Evolutionary conservation across 257 asterid genomes (phyloP), one percentile per base, ranked within the genome.

Genomic region (Scutellaria galericulata): DNA sequence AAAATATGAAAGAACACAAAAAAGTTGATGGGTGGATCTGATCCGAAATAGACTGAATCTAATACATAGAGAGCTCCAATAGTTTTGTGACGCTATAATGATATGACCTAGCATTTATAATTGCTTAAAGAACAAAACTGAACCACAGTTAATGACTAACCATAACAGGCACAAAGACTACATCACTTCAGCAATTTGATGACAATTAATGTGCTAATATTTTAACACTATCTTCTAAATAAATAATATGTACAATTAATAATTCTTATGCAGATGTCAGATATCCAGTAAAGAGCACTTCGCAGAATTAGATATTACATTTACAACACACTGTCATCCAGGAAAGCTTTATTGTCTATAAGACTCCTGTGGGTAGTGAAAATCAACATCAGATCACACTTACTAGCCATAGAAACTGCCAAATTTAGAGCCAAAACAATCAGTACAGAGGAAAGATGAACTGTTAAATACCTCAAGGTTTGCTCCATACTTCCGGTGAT

Each of bases 401-500:
- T 15, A 15, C 14, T 46, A 57, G 47, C 65, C 50, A 45, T 53
- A 12, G 53, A 62, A n/a, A 42, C 39, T 27, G 66, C 70, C 45
- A 67, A 52, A 7, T 13, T n/a, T 14, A 42, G 40, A 31, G 27
- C 45, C 45, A 27, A 76, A 69, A 15, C n/a, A 39, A 66, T 41
- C 18, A 22, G 54, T 13, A 20, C 42, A 45, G 46, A 66, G 24
- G 55, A 66, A 51, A 13, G 41, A 74, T 5, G 40, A 44, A 45
- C 55, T 46, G 52, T 67, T 9, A 14, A 45, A 48, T 93, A 93
- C 98, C 97, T 91, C 97, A 58, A 93, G 90, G 79, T 91, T 91
- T 64, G 98, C 98, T 68, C 98, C 98, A 77, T 78, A 85, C 80
- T 91, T 85, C 68, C 94, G 75, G 77, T 94, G 98, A 70, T 89